Evolutionary conservation across 2,329 filamentous ascomycete genomes (phyloP), one percentile per base, ranked within the genome.

Genomic region (Ophiocordyceps camponoti-floridani): DNA sequence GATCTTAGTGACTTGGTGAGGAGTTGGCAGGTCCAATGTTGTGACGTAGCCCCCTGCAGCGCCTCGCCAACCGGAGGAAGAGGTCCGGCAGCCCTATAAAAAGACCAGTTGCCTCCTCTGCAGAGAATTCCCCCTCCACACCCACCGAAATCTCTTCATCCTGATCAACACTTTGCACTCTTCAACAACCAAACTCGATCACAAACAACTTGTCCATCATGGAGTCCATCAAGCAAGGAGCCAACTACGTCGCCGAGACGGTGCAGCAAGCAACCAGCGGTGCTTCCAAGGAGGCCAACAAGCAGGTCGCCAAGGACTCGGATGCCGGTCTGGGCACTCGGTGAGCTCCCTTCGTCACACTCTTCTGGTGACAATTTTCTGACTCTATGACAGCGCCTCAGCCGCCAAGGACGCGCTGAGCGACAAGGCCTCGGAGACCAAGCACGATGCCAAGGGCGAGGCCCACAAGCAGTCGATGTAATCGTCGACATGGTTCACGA

Each of bases 211-310:
- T 41, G 40, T 49, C 56, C 57, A 63, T 51, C 63, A 73, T 74
- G 70, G 70, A 74, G 52, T 60, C 66, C 52, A 51, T 65, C 53
- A 70, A 70, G 69, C 75, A 80, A 65, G 72, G 69, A 58, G 72
- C 64, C 66, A 81, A 80, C 74, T 81, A 81, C 73, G 75, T 81
- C 64, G 63, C 73, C 52, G 79, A 83, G 72, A 66, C 67, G 53
- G 60, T 80, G 57, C 72, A 80, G 68, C 69, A 75, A 54, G 66
- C 67, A 44, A 57, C 66, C 52, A 64, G 69, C 49, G 67, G 69
- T 54, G 69, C 71, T 50, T 73, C 68, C 66, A 82, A 83, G 73
- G 77, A 82, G 68, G 66, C 67, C 67, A 82, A 82, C 75, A 82
- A 82, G 74, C 60, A 68, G 53, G 65, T 77, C 53, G 78, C 78